Conservation (phyloP, 2,329 filamentous ascomycete genomes). For the Emmonsia crescens region DNA sequence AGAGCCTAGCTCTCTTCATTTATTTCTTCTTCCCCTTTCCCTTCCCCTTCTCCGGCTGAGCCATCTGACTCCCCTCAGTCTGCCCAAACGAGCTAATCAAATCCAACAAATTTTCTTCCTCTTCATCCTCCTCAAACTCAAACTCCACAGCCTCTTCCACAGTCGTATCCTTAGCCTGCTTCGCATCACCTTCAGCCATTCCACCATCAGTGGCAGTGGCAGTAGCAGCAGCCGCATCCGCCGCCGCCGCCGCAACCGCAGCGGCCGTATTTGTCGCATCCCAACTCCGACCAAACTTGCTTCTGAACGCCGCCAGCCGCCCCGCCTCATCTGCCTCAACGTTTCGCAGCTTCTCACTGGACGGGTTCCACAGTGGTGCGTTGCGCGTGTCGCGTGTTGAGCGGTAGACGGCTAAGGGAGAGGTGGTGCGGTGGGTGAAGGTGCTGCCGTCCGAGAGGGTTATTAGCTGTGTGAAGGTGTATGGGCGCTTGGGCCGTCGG, state of each 20-base stretch:
- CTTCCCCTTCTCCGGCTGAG: slow-evolving; percentile 8
- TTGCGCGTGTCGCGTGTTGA: slow-evolving; percentile 78
- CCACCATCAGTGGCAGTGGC: slow-evolving; percentile 25
- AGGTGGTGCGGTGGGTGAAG: slow-evolving; percentile 46
- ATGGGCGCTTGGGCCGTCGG: slow-evolving; percentile 77
- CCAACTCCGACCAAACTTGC: slow-evolving; percentile 72
- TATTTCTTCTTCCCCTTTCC: slow-evolving; percentile 23
- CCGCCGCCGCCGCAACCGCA: slow-evolving; percentile 18
- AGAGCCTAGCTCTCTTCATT: slow-evolving; percentile 7
- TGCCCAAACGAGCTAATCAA: slow-evolving; percentile 43
- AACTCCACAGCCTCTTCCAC: slow-evolving; percentile 35
- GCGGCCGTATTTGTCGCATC: slow-evolving; percentile 46
- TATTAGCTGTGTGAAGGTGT: slow-evolving; percentile 94
- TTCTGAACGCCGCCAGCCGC: slow-evolving; percentile 72
- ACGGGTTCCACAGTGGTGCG: slow-evolving; percentile 83
- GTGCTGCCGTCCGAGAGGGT: slow-evolving; percentile 85
- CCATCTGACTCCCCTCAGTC: slow-evolving; percentile 26
- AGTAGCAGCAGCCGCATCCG: slow-evolving; percentile 17
- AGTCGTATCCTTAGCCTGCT: background rate
- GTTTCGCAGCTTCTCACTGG: slow-evolving; percentile 66
- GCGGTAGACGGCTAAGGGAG: slow-evolving; percentile 46
- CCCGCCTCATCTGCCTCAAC: slow-evolving; percentile 94
- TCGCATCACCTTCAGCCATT: slow-evolving; percentile 20
- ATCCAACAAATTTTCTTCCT: slow-evolving; percentile 47
- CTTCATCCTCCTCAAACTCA: slow-evolving; percentile 32